Evolutionary conservation across 1,139 yeast species (phyloP).

Genomic region (Magnusiomyces starmeri): DNA sequence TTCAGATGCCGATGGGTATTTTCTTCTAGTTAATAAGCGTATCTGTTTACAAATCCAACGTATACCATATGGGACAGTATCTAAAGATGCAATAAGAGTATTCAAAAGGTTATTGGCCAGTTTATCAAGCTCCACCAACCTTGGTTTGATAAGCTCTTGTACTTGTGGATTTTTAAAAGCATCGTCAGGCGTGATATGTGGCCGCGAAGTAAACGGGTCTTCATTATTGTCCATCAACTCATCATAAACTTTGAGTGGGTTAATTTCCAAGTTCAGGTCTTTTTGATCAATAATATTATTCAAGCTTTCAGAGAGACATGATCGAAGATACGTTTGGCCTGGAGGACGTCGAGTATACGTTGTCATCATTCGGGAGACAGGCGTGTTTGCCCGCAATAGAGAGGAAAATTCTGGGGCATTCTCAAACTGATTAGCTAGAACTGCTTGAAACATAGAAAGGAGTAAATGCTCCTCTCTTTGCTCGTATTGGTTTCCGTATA

Average conservation of each 20-base stretch:
- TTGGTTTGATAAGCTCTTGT: conserved; percentile 29
- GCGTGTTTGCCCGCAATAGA: conserved; percentile 37
- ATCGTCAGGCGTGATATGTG: conserved; percentile 30
- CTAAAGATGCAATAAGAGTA: conserved; percentile 50
- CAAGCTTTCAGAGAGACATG: conserved; percentile 32
- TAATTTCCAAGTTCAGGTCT: conserved; percentile 33
- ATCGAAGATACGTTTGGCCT: conserved; percentile 37
- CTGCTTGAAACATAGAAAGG: conserved; percentile 37
- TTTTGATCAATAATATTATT: conserved; percentile 30
- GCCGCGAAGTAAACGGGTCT: conserved; percentile 18
- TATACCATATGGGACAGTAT: conserved; percentile 62
- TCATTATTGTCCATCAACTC: conserved; percentile 28
- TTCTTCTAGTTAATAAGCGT: conserved; percentile 51
- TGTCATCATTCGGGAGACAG: conserved; percentile 41
- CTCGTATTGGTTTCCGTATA: conserved; percentile 40
- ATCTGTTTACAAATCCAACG: conserved; percentile 70
- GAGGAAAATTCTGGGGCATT: conserved; percentile 35
- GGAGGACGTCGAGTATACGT: conserved; percentile 39
- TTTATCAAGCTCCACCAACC: conserved; percentile 34
- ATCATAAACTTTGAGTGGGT: conserved; percentile 35
- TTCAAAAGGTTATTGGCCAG: conserved; percentile 56
- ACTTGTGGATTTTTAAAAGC: conserved; percentile 32
- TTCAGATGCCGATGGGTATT: conserved; percentile 55
- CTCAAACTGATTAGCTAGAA: conserved; percentile 37
- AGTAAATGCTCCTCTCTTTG: conserved; percentile 39